Percentiles rank a stretch among this genome's conserved stretches.
These are phyloP conservation scores for Chamaecrista fasciculata DNA, from an alignment of 306 rosid species.

Conservation along the genomic window DNA sequence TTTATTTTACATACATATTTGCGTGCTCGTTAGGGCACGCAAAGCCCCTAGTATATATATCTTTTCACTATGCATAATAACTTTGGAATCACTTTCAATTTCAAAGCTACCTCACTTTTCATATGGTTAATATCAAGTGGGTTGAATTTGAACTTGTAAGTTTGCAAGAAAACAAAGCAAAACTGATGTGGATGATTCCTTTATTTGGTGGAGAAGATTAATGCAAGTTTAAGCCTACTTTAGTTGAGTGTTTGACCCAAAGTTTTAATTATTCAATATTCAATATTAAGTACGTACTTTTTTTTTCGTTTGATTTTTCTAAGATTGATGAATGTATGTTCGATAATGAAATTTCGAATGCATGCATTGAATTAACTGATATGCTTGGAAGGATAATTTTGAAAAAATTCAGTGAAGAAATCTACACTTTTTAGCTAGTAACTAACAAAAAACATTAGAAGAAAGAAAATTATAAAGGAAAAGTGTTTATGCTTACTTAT, in stretches of 20 bases:
- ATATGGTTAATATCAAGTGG: background rate
- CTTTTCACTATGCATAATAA: constrained; percentile 2
- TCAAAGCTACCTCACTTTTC: constrained; percentile 28
- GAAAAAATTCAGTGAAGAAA: too few relatives aligned
- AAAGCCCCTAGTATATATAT: background rate
- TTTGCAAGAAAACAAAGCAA: constrained; percentile 18
- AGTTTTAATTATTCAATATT: background rate
- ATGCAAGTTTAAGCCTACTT: background rate
- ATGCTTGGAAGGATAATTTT: too few relatives aligned
- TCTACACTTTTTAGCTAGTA: too few relatives aligned
- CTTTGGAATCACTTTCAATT: constrained; percentile 37
- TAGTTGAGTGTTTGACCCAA: constrained; percentile 3
- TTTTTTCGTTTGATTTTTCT: background rate
- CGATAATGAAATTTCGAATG: too few relatives aligned
- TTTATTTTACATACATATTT: too few relatives aligned
- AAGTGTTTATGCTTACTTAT: too few relatives aligned
- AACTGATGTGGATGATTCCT: constrained; percentile 6
- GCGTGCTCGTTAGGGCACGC: too few relatives aligned
- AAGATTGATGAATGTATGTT: too few relatives aligned
- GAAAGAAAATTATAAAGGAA: background rate
- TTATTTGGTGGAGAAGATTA: constrained; percentile 4
- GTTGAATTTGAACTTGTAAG: background rate
- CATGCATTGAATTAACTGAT: too few relatives aligned
- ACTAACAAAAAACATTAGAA: background rate
- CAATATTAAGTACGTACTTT: background rate